phyloP scores from a whole-genome alignment of 192 early-diverging fungal genomes.

The Coemansia sp. region DNA sequence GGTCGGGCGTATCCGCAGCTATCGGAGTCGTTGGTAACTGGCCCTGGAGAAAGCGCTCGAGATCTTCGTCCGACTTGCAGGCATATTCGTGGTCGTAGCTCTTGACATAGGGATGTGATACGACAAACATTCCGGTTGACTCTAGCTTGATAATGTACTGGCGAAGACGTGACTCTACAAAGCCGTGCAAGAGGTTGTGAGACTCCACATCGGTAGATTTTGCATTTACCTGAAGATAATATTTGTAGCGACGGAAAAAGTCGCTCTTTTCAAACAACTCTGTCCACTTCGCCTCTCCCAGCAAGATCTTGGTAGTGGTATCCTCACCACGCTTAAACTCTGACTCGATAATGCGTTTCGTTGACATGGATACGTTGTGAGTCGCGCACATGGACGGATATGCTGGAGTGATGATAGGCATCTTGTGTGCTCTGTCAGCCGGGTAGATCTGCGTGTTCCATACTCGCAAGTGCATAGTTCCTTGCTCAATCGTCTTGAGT shows the following conservation, averaged over 20 bases:
- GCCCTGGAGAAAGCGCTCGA: constrained; percentile 67
- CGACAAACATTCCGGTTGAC: constrained; percentile 62
- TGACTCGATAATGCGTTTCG: constrained; percentile 74
- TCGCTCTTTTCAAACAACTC: constrained; percentile 85
- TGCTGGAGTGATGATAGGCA: constrained; percentile 99
- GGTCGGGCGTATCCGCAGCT: not conserved
- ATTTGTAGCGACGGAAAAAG: constrained; percentile 84
- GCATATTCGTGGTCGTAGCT: constrained; percentile 70
- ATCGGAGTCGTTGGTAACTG: constrained; percentile 29
- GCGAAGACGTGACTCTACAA: constrained; percentile 89
- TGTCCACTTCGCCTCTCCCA: constrained; percentile 72
- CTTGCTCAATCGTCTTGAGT: constrained; percentile 84
- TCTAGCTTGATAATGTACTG: constrained; percentile 87
- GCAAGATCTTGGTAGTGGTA: constrained; percentile 76
- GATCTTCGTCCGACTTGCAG: constrained; percentile 69
- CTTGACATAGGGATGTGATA: constrained; percentile 92
- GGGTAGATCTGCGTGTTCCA: constrained; percentile 95
- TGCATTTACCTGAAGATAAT: constrained; percentile 89
- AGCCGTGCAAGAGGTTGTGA: constrained; percentile 81
- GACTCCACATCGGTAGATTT: constrained; percentile 70
- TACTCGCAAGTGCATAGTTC: constrained; percentile 80
- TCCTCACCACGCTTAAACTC: constrained; percentile 84
- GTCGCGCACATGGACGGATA: constrained; percentile 99
- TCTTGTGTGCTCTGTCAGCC: constrained; percentile 76
- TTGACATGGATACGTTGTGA: constrained; percentile 92